phyloP scores from a whole-genome alignment of 257 asterid species.

The Nicotiana knightiana region DNA sequence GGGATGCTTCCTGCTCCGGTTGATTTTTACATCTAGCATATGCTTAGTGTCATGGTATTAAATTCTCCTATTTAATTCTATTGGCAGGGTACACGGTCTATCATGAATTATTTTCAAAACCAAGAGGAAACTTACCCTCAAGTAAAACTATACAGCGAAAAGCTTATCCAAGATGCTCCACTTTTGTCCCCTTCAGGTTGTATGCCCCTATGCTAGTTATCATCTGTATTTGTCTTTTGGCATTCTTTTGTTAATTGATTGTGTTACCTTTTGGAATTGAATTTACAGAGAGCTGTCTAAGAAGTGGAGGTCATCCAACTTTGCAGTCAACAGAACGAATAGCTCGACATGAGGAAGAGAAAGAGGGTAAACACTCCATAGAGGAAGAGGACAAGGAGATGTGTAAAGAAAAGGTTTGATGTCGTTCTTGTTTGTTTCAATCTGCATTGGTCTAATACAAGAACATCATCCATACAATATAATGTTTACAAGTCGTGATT shows the following conservation, averaged over 20 bases:
- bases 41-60: slow-evolving; percentile 8
- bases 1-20: too few relatives aligned
- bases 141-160: slow-evolving; percentile 26
- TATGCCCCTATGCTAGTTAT: slow-evolving; percentile 21
- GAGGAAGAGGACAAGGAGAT: slow-evolving; percentile 34
- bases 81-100: slow-evolving; percentile 86
- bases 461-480: not conserved
- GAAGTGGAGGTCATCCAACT: slow-evolving; percentile 25
- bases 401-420: slow-evolving; percentile 40
- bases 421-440: slow-evolving; percentile 6
- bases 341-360: slow-evolving; percentile 30
- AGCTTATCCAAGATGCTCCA: slow-evolving; percentile 30
- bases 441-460: not conserved
- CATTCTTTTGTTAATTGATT: slow-evolving; percentile 12
- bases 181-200: slow-evolving; percentile 50
- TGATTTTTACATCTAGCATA: not conserved
- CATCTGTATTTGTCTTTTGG: slow-evolving; percentile 1
- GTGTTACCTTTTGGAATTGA: slow-evolving; percentile 9
- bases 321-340: slow-evolving; percentile 26
- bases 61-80: slow-evolving; percentile 16
- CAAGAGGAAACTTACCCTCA: slow-evolving; percentile 30
- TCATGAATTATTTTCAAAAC: slow-evolving; percentile 62
- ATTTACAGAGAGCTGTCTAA: slow-evolving; percentile 15
- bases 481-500: not conserved
- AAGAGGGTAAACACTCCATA: slow-evolving; percentile 18